Evolutionary conservation across 2,329 filamentous ascomycete species (phyloP).

Genomic region (Botrytis deweyae): DNA sequence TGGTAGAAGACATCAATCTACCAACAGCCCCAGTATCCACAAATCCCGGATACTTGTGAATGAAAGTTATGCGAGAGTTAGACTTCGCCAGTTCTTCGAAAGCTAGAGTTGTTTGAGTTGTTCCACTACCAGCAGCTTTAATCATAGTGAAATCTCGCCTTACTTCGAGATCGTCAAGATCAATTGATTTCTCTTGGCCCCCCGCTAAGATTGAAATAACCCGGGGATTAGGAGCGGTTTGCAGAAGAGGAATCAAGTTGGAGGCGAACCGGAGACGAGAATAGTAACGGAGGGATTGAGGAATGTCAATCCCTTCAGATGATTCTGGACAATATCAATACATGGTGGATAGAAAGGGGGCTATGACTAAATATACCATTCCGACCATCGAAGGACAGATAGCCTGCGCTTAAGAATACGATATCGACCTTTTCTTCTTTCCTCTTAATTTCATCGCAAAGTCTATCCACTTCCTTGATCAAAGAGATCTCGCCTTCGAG

Average conservation of each 20-base stretch:
- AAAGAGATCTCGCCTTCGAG: conserved; percentile 51
- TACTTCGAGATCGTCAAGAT: conserved; percentile 46
- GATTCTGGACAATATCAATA: conserved; percentile 46
- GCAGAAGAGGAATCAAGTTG: conserved; percentile 58
- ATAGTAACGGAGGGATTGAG: conserved; percentile 55
- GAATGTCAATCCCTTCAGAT: conserved; percentile 54
- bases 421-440: conserved; percentile 49
- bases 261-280: conserved; percentile 55
- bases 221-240: conserved; percentile 46
- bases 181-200: conserved; percentile 51
- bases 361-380: conserved; percentile 28
- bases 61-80: conserved; percentile 46
- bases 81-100: conserved; percentile 49
- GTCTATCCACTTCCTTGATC: conserved; percentile 50
- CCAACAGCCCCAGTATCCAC: conserved; percentile 38
- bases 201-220: conserved; percentile 55
- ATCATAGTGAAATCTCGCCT: conserved; percentile 40
- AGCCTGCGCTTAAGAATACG: conserved; percentile 47
- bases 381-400: conserved; percentile 37
- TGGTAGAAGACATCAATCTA: conserved; percentile 30
- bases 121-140: conserved; percentile 47
- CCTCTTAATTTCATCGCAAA: conserved; percentile 47
- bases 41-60: conserved; percentile 44
- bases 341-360: neutral
- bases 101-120: conserved; percentile 52